Conservation (phyloP, 177 flowering plant genomes). For the Vitis hybrid region DNA sequence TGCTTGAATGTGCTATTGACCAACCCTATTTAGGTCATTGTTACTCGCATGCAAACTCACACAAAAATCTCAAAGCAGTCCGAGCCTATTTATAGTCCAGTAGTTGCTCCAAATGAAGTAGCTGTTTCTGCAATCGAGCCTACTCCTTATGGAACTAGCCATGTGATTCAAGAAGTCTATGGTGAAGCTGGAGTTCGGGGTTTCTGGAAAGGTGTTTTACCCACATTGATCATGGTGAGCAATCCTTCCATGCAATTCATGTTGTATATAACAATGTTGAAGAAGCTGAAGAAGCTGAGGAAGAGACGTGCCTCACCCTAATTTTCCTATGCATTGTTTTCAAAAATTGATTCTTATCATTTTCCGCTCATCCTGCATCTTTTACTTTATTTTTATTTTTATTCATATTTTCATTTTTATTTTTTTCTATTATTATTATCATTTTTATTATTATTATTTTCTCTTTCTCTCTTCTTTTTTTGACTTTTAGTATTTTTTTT, state of each 20-base stretch:
- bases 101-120: slow-evolving; percentile 36
- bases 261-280: slow-evolving; percentile 89
- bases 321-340: too few species aligned
- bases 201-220: slow-evolving; percentile 95
- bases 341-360: too few species aligned
- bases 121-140: slow-evolving; percentile 52
- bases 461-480: too few species aligned
- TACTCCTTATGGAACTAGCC: slow-evolving; percentile 65
- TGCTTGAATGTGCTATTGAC: slow-evolving; percentile 11
- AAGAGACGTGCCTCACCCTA: slow-evolving; percentile 35
- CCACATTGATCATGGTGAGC: slow-evolving; percentile 95
- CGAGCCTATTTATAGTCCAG: slow-evolving; percentile 14
- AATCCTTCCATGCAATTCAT: slow-evolving; percentile 95
- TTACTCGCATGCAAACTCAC: slow-evolving; percentile 56
- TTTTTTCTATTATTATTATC: too few species aligned
- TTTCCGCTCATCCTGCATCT: too few species aligned
- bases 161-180: slow-evolving; percentile 89
- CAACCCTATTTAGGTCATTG: too few species aligned
- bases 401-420: too few species aligned
- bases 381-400: too few species aligned
- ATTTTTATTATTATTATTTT: too few species aligned
- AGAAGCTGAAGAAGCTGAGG: slow-evolving; percentile 48
- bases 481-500: too few species aligned
- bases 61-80: slow-evolving; percentile 44
- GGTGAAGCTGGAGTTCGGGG: slow-evolving; percentile 83